phyloP scores from a whole-genome alignment of 371 early-diverging fungal species.

The Lichtheimia hyalospora region DNA sequence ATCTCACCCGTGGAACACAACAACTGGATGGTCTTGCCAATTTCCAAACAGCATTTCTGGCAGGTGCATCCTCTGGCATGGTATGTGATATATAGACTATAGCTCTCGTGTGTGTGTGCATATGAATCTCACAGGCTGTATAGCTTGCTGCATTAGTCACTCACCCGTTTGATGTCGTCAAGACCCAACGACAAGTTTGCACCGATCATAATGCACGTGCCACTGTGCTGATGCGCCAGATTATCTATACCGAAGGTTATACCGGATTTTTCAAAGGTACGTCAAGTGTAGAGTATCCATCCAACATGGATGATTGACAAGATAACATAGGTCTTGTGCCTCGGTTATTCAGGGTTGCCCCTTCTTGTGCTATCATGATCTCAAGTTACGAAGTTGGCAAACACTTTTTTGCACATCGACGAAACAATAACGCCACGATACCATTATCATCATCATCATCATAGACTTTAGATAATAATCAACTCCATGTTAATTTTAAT shows the following conservation, averaged over 20 bases:
- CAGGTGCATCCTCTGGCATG: slow-evolving; percentile 80
- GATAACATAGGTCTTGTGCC: slow-evolving; percentile 59
- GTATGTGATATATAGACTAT: slow-evolving; percentile 32
- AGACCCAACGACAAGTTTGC: slow-evolving; percentile 83
- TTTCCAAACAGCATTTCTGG: slow-evolving; percentile 63
- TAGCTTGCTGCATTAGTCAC: slow-evolving; percentile 88
- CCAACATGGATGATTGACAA: no score
- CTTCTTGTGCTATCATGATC: slow-evolving; percentile 97
- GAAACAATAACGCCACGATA: background rate
- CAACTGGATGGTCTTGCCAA: slow-evolving; percentile 29
- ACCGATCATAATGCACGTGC: slow-evolving; percentile 26
- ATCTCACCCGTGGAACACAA: slow-evolving; percentile 2
- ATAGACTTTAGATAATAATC: no score
- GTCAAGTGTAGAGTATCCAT: no score
- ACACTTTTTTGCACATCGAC: slow-evolving; percentile 42
- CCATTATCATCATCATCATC: no score
- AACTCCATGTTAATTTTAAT: no score
- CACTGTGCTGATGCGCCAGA: slow-evolving; percentile 20
- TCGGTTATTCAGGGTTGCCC: slow-evolving; percentile 89
- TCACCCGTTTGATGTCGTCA: slow-evolving; percentile 96
- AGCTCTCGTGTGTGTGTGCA: background rate
- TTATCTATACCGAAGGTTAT: slow-evolving; percentile 26
- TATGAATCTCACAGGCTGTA: no score
- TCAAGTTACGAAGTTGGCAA: slow-evolving; percentile 84
- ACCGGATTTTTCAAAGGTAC: slow-evolving; percentile 26